Evolutionary conservation across 106 monocot genomes (phyloP), one percentile per base, ranked within the genome.

Genomic region (Dactylorhiza incarnata): DNA sequence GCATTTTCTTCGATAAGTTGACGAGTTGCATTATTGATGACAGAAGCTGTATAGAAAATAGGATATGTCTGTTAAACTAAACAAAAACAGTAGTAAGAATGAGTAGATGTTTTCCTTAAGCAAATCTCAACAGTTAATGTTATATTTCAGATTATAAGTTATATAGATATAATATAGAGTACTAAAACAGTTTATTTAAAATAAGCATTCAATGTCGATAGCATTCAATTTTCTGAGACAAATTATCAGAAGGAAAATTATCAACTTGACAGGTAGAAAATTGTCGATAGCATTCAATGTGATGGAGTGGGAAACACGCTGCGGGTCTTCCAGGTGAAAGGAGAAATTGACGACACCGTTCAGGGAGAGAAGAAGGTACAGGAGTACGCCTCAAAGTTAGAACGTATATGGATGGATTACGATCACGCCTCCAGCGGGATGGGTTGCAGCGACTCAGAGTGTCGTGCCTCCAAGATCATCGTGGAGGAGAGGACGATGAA

Each of bases 1-100:
- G 51, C 45, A 74, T 83, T 86, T 74, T 82, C 79, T 48, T 83
- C 79, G 37, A 86, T 24, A 72, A 83, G 76, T 45, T 76, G 76
- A 22, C 50, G 70, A 56, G 61, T 79, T 62, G 48, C 50, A 59
- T 67, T 20, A 44, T 86, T 79, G 49, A 82, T 79, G 3, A 52
- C 76, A 26, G 75, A 68, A 51, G 26, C 85, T 85, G 43, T 66
- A 66, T 65, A 26, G 2, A 45, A 25, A 72, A 26, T 29, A 29
- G 65, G 9, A 65, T n/a, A 11, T 65, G 24, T 65, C 12, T 7
- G 9, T 65, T 11, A 11, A 65, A 12, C 24, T 26, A 65, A 37
- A 65, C 5, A 65, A 65, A 29, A 29, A 2, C 12, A 29, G 26
- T 29, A 12, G 65, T 65, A 26, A 9, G 12, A 12, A 65, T 24